Conservation (phyloP, 2,329 filamentous ascomycete genomes). For the Fusarium udum region DNA sequence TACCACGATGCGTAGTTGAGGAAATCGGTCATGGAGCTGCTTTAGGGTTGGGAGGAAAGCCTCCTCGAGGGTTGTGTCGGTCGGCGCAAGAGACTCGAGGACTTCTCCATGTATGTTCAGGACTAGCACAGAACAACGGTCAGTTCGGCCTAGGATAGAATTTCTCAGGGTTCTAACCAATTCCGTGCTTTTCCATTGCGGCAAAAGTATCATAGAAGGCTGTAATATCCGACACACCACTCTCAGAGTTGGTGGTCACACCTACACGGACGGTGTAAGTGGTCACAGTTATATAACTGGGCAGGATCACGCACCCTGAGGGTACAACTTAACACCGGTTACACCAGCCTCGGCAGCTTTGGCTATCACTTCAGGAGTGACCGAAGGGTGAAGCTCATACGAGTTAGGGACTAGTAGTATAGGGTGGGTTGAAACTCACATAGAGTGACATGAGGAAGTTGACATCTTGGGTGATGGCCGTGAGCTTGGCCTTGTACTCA, state of each 20-base stretch:
- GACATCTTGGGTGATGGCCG: constrained; percentile 68
- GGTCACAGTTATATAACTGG: not conserved
- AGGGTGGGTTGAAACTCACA: constrained; percentile 44
- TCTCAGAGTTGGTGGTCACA: constrained; percentile 72
- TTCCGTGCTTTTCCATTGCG: constrained; percentile 85
- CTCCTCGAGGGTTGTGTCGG: constrained; percentile 56
- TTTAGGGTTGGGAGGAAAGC: constrained; percentile 82
- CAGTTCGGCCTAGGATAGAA: not conserved
- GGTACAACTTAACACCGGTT: constrained; percentile 76
- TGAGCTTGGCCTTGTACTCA: constrained; percentile 70
- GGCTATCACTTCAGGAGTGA: constrained; percentile 75
- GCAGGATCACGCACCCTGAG: constrained; percentile 51
- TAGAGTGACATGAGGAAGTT: constrained; percentile 80
- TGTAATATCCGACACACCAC: constrained; percentile 75
- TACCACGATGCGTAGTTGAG: constrained; percentile 70
- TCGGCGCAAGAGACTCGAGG: constrained; percentile 59
- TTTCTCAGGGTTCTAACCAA: constrained; percentile 49
- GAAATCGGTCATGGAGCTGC: constrained; percentile 78
- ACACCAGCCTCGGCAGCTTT: constrained; percentile 79
- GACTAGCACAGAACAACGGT: constrained; percentile 54
- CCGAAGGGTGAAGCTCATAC: constrained; percentile 62
- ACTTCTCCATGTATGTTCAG: constrained; percentile 94
- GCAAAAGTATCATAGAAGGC: constrained; percentile 81
- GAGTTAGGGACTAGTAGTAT: not conserved
- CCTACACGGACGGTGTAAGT: constrained; percentile 48